Conservation (phyloP, 345 rosid genomes). For the Hibiscus syriacus region DNA sequence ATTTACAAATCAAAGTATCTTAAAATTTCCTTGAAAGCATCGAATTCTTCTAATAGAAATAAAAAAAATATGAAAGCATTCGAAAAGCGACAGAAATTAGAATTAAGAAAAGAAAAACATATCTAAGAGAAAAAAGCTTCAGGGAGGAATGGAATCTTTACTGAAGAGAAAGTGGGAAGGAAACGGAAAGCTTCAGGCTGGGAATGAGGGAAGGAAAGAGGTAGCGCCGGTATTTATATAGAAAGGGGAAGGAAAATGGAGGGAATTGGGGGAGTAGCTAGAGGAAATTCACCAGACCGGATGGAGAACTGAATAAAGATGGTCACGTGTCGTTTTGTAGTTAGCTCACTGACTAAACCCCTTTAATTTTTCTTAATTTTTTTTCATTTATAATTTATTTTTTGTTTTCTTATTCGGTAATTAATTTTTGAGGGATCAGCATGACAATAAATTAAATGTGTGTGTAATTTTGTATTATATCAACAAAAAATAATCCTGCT, state of each 20-base stretch:
- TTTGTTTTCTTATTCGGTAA: too few relatives aligned
- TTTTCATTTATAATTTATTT: too few relatives aligned
- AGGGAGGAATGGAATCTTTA: not conserved
- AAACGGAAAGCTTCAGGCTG: not conserved
- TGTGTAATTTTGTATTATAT: too few relatives aligned
- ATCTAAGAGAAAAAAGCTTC: not conserved
- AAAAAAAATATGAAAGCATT: not conserved
- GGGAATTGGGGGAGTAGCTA: constrained; percentile 5
- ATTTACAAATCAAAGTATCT: constrained; percentile 11
- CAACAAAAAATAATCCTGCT: too few relatives aligned
- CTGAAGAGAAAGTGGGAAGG: constrained; percentile 4
- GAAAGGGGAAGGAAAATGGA: not conserved
- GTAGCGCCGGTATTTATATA: constrained; percentile 12
- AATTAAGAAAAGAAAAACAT: constrained; percentile 14
- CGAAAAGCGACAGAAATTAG: constrained; percentile 17
- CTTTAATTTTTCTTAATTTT: not conserved
- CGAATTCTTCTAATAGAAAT: constrained; percentile 14
- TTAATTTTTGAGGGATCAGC: too few relatives aligned
- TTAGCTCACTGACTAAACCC: constrained; percentile 16
- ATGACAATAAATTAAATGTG: too few relatives aligned
- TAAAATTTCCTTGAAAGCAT: constrained; percentile 14
- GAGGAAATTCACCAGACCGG: not conserved
- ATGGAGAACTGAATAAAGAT: constrained; percentile 2
- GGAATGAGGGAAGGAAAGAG: constrained; percentile 2
- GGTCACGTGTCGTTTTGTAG: constrained; percentile 40